Conservation (phyloP, 306 rosid species). For the Rubus parviflorus region DNA sequence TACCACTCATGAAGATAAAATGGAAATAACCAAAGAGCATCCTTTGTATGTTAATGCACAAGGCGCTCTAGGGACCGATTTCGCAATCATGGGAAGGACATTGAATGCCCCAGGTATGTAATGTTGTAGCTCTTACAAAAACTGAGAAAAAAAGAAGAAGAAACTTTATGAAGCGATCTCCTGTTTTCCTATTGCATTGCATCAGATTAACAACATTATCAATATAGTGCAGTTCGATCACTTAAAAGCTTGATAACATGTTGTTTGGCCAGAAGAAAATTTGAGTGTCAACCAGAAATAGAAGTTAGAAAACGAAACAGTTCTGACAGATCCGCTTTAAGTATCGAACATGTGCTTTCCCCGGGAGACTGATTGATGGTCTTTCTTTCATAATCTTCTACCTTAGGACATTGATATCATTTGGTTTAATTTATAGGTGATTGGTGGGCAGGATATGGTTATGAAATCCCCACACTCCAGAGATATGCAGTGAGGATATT, state of each 20-base stretch:
- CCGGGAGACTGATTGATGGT: neutral
- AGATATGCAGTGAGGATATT: constrained; percentile 62
- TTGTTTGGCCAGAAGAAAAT: neutral
- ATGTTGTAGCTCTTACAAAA: constrained; percentile 5
- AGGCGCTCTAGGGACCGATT: constrained; percentile 74
- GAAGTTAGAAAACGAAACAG: neutral
- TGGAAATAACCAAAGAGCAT: constrained; percentile 61
- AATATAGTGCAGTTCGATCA: neutral
- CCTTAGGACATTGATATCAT: neutral
- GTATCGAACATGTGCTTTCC: neutral
- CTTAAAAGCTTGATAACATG: neutral
- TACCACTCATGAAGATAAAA: constrained; percentile 41
- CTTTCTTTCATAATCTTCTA: neutral
- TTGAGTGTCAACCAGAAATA: neutral
- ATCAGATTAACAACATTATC: neutral
- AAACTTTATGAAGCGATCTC: neutral
- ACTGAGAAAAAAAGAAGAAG: too few species aligned
- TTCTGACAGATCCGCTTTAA: neutral
- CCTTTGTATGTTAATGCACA: constrained; percentile 56
- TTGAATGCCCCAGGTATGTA: constrained; percentile 68
- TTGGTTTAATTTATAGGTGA: constrained; percentile 43
- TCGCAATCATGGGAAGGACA: constrained; percentile 65
- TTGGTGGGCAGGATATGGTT: constrained; percentile 82
- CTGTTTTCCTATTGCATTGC: neutral
- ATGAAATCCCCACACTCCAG: constrained; percentile 64